These are phyloP conservation scores for Amoebophrya sp. DNA, from an alignment of 169 alveolate species.

Conservation along the genomic window DNA sequence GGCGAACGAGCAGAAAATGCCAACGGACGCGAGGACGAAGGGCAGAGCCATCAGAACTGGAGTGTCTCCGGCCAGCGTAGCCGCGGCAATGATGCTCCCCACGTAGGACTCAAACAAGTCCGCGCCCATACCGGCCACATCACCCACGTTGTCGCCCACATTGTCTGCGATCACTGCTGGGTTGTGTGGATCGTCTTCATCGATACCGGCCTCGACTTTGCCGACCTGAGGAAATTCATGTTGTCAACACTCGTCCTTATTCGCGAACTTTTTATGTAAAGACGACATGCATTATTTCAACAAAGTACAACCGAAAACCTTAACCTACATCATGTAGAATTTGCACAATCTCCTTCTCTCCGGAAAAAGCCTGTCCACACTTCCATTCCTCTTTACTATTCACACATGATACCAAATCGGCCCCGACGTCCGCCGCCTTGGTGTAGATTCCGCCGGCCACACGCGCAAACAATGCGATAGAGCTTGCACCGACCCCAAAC, in stretches of 20 bases:
- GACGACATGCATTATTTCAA: no score
- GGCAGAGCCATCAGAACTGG: not conserved
- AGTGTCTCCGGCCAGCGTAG: constrained; percentile 8
- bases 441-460: constrained; percentile 76
- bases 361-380: no score
- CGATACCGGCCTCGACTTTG: constrained; percentile 67
- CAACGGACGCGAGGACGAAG: not conserved
- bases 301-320: no score
- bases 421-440: constrained; percentile 75
- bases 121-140: constrained; percentile 77
- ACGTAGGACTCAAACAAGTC: constrained; percentile 75
- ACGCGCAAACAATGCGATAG: constrained; percentile 67
- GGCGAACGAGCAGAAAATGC: not conserved
- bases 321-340: no score
- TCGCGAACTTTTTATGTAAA: no score
- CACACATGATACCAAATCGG: constrained; percentile 58
- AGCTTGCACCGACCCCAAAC: constrained; percentile 68
- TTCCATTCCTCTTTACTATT: no score
- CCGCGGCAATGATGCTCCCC: constrained; percentile 71
- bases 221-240: constrained; percentile 50
- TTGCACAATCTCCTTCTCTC: no score
- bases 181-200: constrained; percentile 70
- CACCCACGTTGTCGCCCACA: constrained; percentile 75
- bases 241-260: no score
- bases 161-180: constrained; percentile 74